Evolutionary conservation across 805 yeast genomes (phyloP).

Genomic region (Yarrowia sp.): DNA sequence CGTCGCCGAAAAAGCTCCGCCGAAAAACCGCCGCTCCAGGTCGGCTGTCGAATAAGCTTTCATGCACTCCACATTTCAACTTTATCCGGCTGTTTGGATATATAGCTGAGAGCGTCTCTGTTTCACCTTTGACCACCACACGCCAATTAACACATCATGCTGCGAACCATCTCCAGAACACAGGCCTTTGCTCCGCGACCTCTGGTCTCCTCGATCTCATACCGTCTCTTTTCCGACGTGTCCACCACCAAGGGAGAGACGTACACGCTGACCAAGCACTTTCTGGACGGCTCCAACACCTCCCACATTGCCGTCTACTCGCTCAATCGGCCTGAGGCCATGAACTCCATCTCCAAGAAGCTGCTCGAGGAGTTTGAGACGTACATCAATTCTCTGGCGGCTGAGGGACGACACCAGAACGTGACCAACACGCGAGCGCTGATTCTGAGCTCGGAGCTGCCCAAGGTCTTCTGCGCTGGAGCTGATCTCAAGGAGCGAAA

Average conservation of each 20-base stretch:
- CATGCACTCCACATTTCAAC: slow-evolving; percentile 23
- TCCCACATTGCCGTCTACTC: slow-evolving; percentile 33
- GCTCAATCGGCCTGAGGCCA: slow-evolving; percentile 38
- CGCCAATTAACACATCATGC: not conserved
- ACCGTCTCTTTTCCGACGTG: not conserved
- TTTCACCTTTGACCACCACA: not conserved
- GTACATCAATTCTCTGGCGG: slow-evolving; percentile 32
- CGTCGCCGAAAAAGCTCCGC: not conserved
- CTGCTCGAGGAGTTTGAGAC: slow-evolving; percentile 35
- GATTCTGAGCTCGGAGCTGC: slow-evolving; percentile 34
- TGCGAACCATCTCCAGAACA: not conserved
- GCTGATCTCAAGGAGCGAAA: slow-evolving; percentile 41
- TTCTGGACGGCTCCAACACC: not conserved
- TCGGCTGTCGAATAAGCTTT: slow-evolving; percentile 1
- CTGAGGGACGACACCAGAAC: slow-evolving; percentile 29
- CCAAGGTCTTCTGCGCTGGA: slow-evolving; percentile 36
- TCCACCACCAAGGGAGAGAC: slow-evolving; percentile 5
- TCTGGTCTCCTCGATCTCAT: not conserved
- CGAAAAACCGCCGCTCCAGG: not conserved
- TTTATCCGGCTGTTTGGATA: not conserved
- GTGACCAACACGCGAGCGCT: slow-evolving; percentile 32
- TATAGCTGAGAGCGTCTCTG: not conserved
- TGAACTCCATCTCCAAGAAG: slow-evolving; percentile 38
- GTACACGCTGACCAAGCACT: slow-evolving; percentile 1
- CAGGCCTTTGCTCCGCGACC: no score